Conservation (phyloP, 2,329 filamentous ascomycete species). For the Chrysoporthe austroafricana region DNA sequence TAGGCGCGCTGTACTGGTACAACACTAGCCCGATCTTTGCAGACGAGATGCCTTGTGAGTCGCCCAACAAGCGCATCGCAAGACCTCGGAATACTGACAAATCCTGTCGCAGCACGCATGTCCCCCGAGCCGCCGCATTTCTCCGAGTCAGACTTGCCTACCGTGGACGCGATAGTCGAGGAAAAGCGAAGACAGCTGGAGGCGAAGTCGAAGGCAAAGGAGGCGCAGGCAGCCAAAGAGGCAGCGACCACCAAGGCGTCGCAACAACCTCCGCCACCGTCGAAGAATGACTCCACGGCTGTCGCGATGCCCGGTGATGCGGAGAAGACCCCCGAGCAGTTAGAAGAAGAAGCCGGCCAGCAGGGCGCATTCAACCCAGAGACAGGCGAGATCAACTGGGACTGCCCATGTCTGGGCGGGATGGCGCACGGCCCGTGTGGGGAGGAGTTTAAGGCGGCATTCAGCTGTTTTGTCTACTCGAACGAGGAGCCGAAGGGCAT, state of each 20-base stretch:
- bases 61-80: background rate
- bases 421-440: constrained; percentile 98
- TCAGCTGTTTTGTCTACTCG: constrained; percentile 98
- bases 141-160: constrained; percentile 61
- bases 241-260: constrained; percentile 36
- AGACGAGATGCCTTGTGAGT: constrained; percentile 76
- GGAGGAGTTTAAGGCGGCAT: constrained; percentile 91
- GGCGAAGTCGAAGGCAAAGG: constrained; percentile 32
- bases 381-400: constrained; percentile 99
- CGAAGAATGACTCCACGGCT: constrained; percentile 33
- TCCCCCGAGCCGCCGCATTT: constrained; percentile 54
- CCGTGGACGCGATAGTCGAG: constrained; percentile 69
- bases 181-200: constrained; percentile 60
- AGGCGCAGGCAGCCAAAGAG: constrained; percentile 21
- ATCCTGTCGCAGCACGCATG: constrained; percentile 36
- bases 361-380: constrained; percentile 97
- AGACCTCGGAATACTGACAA: constrained; percentile 17
- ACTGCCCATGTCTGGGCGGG: constrained; percentile 94
- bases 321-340: constrained; percentile 48
- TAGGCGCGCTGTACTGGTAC: constrained; percentile 86
- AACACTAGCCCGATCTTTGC: constrained; percentile 88
- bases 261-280: constrained; percentile 34
- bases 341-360: constrained; percentile 82
- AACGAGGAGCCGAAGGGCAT: constrained; percentile 95
- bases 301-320: constrained; percentile 21